These are phyloP conservation scores for Candida suzukii DNA, from an alignment of 805 yeast species.

Conservation along the genomic window DNA sequence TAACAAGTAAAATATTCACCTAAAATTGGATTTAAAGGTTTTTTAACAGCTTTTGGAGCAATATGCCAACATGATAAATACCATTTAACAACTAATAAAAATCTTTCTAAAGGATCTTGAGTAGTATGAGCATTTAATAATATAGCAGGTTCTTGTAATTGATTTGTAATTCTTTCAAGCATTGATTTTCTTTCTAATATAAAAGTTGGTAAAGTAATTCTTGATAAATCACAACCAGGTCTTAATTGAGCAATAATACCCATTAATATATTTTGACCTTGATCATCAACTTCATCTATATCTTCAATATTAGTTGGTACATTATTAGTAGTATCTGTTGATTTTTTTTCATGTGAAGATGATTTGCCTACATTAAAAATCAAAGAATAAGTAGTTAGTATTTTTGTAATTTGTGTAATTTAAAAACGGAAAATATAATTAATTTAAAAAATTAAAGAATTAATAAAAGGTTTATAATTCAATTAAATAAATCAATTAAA, in stretches of 20 bases:
- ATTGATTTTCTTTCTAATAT: constrained; percentile 91
- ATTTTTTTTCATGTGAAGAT: constrained; percentile 10
- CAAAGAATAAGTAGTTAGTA: constrained; percentile 15
- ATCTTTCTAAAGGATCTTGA: constrained; percentile 58
- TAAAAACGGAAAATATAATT: no score
- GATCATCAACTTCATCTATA: constrained; percentile 86
- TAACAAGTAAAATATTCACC: constrained; percentile 89
- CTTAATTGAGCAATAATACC: constrained; percentile 87
- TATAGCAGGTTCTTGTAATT: constrained; percentile 71
- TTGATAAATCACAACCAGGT: constrained; percentile 84
- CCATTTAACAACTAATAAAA: constrained; percentile 75
- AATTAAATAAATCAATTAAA: no score
- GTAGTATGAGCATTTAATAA: constrained; percentile 60
- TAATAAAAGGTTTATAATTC: no score
- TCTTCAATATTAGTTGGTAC: constrained; percentile 43
- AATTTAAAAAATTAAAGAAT: no score
- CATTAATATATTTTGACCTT: constrained; percentile 79
- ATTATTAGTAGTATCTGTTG: neutral
- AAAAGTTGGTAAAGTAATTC: constrained; percentile 92
- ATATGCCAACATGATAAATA: constrained; percentile 96
- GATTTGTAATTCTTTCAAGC: constrained; percentile 93
- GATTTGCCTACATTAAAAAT: constrained; percentile 10
- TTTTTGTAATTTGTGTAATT: constrained; percentile 17
- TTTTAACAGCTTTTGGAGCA: constrained; percentile 96
- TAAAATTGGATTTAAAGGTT: constrained; percentile 90